Base-by-base conservation (phyloP, 305 asterid species). In the Rubia tinctorum region DNA sequence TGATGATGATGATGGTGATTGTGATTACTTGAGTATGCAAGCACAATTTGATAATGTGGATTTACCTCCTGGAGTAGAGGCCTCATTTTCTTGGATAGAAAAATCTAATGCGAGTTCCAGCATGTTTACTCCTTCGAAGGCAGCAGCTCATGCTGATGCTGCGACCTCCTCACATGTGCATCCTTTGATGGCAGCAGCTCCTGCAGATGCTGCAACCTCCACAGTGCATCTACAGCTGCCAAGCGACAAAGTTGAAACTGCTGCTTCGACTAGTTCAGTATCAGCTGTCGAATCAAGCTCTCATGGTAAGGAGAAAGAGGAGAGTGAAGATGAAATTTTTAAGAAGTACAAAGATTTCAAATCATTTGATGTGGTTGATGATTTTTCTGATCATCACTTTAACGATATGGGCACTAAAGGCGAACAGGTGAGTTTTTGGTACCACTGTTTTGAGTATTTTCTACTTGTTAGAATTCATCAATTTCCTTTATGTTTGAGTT, bases 41-140 rank as follows among this genome's bases (percentile, higher is more conserved):
- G 85, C 88, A n/a, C 88, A 86, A 71, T 77, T 88, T 73, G 92
- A 88, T 76, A 84, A 84, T 80, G 86, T 71, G 69, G 90, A 88
- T 86, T 78, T 88, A 71, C 92, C 92, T 40, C 86, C 92, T 58
- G 92, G 92, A 40, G 89, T 88, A 25, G 92, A 88, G 82, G 92
- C 89, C 27, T 73, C 86, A 2, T 76, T 88, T 73, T 63, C 90
- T 58, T 88, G 88, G 90, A 75, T 88, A 77, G 73, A 75, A 39
- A 39, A 76, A 47, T 60, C 79, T 66, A 8, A 79, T 30, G 55
- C 66, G 58, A 76, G 76, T 60, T 60, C 83, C 63, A 81, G 76
- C 53, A 61, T 22, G 56, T 58, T 75, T 47, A 66, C 51, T 65
- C 69, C 81, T 12, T 62, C 56, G 42, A 63, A 42, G 23, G 71